Evolutionary conservation across 495 filamentous ascomycete genomes (phyloP).

Genomic region (Podospora bellae-mahoneyi): DNA sequence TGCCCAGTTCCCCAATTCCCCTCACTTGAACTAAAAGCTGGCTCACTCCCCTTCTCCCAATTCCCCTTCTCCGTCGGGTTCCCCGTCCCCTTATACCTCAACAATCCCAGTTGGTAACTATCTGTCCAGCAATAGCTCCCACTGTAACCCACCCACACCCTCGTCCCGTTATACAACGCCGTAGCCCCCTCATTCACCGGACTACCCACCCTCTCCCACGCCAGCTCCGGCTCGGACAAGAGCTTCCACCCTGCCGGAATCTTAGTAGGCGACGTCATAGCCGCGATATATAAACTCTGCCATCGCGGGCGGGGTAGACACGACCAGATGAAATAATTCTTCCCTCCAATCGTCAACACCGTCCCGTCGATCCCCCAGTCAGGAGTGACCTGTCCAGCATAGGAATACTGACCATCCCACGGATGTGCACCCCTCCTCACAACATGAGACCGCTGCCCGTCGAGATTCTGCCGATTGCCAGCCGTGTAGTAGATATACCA

Average conservation of each 20-base stretch:
- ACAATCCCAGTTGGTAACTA: conserved; percentile 40
- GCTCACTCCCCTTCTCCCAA: conserved; percentile 41
- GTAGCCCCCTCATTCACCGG: conserved; percentile 55
- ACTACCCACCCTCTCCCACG: conserved; percentile 47
- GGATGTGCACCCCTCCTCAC: conserved; percentile 41
- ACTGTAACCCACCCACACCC: conserved; percentile 45
- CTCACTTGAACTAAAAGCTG: conserved; percentile 35
- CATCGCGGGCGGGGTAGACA: conserved; percentile 40
- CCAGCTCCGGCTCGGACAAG: conserved; percentile 42
- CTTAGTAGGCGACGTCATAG: conserved; percentile 31
- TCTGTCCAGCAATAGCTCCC: conserved; percentile 51
- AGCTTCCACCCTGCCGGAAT: conserved; percentile 27
- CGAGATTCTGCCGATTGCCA: conserved; percentile 22
- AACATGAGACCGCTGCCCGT: conserved; percentile 41
- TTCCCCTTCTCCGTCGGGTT: conserved; percentile 34
- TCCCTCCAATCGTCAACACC: conserved; percentile 35
- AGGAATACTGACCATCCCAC: conserved; percentile 38
- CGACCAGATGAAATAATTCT: conserved; percentile 46
- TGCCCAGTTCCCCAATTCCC: conserved; percentile 51
- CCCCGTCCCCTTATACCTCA: conserved; percentile 42
- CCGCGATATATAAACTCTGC: conserved; percentile 48
- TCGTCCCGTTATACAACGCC: conserved; percentile 41
- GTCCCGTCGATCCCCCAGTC: conserved; percentile 52
- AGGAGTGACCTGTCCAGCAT: conserved; percentile 34
- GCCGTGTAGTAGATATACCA: conserved; percentile 45